Conservation (phyloP, 495 filamentous ascomycete species). For the Daldinia concentrica region DNA sequence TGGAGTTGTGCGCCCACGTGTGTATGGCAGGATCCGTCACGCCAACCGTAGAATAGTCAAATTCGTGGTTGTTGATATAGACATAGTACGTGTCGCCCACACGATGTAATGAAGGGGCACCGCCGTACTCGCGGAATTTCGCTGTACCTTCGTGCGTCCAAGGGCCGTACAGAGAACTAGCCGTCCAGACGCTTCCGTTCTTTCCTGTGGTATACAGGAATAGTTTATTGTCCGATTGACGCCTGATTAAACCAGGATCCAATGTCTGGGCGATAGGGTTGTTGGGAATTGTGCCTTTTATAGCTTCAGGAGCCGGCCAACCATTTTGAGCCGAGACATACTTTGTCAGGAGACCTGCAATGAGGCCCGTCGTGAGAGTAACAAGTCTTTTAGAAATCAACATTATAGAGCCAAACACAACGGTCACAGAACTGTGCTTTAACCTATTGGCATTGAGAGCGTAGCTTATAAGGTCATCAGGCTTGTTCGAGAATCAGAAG, state of each 20-base stretch:
- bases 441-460: background rate
- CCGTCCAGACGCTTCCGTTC: conserved; percentile 29
- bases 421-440: background rate
- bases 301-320: conserved; percentile 25
- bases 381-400: background rate
- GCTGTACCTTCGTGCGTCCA: conserved; percentile 67
- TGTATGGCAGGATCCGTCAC: conserved; percentile 27
- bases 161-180: conserved; percentile 55
- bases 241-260: conserved; percentile 27
- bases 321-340: conserved; percentile 13
- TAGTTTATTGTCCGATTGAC: conserved; percentile 25
- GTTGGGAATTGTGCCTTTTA: conserved; percentile 32
- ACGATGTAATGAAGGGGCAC: conserved; percentile 71
- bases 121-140: conserved; percentile 58
- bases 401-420: background rate
- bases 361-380: background rate
- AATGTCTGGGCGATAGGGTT: conserved; percentile 30
- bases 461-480: background rate
- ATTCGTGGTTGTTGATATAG: conserved; percentile 68
- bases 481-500: background rate
- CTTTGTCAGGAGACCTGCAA: background rate
- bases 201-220: conserved; percentile 16
- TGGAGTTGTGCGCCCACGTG: conserved; percentile 58
- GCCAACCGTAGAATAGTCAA: conserved; percentile 61
- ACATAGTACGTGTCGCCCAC: conserved; percentile 68